Percentiles rank a stretch among this genome's conserved stretches.
Evolutionary conservation across 2,329 filamentous ascomycete species (phyloP).

Genomic region (Venturiaceae sp.): DNA sequence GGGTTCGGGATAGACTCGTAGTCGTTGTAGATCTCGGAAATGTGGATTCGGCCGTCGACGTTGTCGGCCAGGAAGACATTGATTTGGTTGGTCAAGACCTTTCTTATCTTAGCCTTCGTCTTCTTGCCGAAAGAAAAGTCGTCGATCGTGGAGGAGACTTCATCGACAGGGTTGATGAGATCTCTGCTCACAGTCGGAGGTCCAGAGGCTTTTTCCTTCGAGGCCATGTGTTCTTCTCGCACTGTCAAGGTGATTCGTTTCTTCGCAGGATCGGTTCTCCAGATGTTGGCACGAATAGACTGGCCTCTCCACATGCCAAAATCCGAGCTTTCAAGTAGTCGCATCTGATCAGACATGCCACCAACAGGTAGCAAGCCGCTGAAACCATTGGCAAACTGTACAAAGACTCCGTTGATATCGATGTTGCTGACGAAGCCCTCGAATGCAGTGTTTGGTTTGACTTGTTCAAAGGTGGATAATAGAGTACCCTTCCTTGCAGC

Average conservation of each 20-base stretch:
- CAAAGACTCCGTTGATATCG: conserved; percentile 69
- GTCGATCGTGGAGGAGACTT: conserved; percentile 51
- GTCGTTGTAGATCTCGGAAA: conserved; percentile 79
- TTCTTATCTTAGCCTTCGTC: conserved; percentile 69
- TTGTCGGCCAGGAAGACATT: conserved; percentile 85
- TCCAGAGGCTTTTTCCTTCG: conserved; percentile 20
- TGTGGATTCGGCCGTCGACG: conserved; percentile 83
- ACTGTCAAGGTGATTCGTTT: conserved; percentile 60
- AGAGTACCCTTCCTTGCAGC: conserved; percentile 64
- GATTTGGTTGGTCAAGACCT: conserved; percentile 82
- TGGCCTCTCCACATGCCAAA: conserved; percentile 75
- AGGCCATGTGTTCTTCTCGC: conserved; percentile 36
- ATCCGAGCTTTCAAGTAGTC: conserved; percentile 45
- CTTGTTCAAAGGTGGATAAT: conserved; percentile 60
- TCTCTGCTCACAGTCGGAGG: conserved; percentile 24
- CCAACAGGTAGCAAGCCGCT: conserved; percentile 73
- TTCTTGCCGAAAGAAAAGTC: conserved; percentile 66
- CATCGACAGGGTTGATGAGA: conserved; percentile 55
- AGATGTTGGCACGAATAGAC: conserved; percentile 62
- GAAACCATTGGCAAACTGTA: conserved; percentile 74
- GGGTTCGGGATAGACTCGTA: conserved; percentile 81
- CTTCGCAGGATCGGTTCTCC: conserved; percentile 60
- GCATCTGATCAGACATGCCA: conserved; percentile 62
- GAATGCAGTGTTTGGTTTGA: conserved; percentile 57
- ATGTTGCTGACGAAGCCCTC: conserved; percentile 81